These are phyloP conservation scores for Syncephalis plumigaleata DNA, from an alignment of 371 early-diverging fungal genomes.

Conservation along the genomic window DNA sequence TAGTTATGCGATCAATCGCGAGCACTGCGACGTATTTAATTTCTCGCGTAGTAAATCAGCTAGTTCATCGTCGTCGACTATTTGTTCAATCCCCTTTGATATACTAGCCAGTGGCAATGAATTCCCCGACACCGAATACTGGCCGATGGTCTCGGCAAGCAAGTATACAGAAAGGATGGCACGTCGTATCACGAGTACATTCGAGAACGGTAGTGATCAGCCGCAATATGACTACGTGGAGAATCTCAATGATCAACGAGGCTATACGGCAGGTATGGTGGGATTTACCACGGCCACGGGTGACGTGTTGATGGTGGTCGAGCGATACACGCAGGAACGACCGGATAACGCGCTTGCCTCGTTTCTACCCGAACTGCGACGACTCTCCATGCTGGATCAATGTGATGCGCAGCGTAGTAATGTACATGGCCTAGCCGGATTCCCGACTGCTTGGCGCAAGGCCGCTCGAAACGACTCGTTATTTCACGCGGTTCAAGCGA, in stretches of 20 bases:
- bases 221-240: no score
- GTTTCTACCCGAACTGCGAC: background rate
- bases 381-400: background rate
- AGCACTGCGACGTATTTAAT: no score
- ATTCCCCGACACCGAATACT: no score
- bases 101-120: no score
- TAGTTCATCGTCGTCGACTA: no score
- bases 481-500: background rate
- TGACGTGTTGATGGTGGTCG: background rate
- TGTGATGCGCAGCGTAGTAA: background rate
- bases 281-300: background rate
- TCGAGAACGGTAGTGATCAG: no score
- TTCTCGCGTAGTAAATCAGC: no score
- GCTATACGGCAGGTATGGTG: background rate
- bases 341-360: background rate
- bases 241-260: constrained; percentile 1
- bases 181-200: no score
- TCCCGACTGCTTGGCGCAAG: background rate
- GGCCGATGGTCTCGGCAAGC: no score
- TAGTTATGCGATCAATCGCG: no score
- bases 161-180: no score
- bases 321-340: background rate
- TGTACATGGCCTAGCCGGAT: background rate
- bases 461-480: background rate
- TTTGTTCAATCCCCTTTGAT: no score